Evolutionary conservation across 257 asterid species (phyloP).

Genomic region (Ligustrum vulgare): DNA sequence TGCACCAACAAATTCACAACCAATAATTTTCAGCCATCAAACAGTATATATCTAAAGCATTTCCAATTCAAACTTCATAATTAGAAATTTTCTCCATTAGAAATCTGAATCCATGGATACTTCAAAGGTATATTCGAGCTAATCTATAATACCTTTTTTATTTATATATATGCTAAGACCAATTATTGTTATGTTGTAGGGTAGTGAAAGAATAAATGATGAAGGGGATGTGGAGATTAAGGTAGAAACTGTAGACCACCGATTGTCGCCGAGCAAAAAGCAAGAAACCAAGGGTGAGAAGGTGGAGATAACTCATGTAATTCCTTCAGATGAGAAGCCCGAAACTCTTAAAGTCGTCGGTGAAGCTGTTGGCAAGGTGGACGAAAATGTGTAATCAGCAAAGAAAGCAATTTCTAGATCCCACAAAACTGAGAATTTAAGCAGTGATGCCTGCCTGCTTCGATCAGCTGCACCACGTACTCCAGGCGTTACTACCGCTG

Average conservation of each 20-base stretch:
- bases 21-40: too few relatives aligned
- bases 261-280: constrained; percentile 24
- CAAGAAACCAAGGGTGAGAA: constrained; percentile 22
- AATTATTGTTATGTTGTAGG: constrained; percentile 13
- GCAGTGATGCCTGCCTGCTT: too few relatives aligned
- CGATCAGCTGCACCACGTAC: too few relatives aligned
- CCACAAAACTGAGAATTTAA: neutral
- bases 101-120: constrained; percentile 16
- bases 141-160: neutral
- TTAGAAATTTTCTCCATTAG: neutral
- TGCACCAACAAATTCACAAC: too few relatives aligned
- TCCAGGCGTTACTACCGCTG: too few relatives aligned
- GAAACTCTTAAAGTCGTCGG: constrained; percentile 8
- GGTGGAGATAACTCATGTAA: constrained; percentile 26
- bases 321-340: constrained; percentile 8
- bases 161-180: too few relatives aligned
- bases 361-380: constrained; percentile 9
- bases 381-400: constrained; percentile 20
- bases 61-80: neutral
- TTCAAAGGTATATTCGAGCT: constrained; percentile 15
- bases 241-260: constrained; percentile 25
- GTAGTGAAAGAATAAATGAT: constrained; percentile 11
- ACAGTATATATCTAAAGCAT: neutral
- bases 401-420: constrained; percentile 5
- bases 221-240: constrained; percentile 22